Evolutionary conservation across 1,284 basidiomycete species (phyloP).

Genomic region (Fomitopsis betulina): DNA sequence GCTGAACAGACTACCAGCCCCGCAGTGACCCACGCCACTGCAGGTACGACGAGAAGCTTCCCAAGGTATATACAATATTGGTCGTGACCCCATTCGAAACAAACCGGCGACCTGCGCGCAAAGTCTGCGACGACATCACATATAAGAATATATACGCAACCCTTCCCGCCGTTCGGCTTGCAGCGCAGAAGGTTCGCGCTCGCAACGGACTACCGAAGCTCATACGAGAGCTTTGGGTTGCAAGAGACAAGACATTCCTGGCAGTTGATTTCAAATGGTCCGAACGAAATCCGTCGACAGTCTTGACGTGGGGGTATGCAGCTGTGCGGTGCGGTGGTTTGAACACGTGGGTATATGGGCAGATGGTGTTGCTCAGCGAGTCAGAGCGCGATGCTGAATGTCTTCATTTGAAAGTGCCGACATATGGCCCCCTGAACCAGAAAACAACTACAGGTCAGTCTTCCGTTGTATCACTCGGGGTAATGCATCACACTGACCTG

Average conservation of each 20-base stretch:
- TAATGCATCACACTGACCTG: not conserved
- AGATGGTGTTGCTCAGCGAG: no score
- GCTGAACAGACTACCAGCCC: not conserved
- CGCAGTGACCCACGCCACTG: not conserved
- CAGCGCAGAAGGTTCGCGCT: conserved; percentile 65
- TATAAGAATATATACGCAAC: conserved; percentile 75
- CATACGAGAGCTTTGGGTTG: conserved; percentile 67
- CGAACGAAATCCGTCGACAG: conserved; percentile 67
- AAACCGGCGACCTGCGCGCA: conserved; percentile 60
- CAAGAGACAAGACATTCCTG: conserved; percentile 68
- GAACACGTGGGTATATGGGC: conserved; percentile 49
- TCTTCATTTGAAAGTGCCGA: conserved; percentile 41
- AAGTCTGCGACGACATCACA: conserved; percentile 61
- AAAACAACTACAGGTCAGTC: conserved; percentile 71
- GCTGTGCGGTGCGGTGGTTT: conserved; percentile 73
- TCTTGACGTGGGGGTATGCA: conserved; percentile 79
- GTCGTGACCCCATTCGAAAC: conserved; percentile 64
- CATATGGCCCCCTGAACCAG: conserved; percentile 79
- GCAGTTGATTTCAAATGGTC: conserved; percentile 76
- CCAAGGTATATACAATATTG: conserved; percentile 65
- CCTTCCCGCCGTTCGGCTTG: conserved; percentile 66
- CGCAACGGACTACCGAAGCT: conserved; percentile 65
- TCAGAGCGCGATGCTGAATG: not conserved
- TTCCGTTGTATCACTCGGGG: not conserved
- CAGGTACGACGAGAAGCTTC: conserved; percentile 72